Conservation (phyloP, 768 basidiomycete species). For the Kwoniella bestiolae region DNA sequence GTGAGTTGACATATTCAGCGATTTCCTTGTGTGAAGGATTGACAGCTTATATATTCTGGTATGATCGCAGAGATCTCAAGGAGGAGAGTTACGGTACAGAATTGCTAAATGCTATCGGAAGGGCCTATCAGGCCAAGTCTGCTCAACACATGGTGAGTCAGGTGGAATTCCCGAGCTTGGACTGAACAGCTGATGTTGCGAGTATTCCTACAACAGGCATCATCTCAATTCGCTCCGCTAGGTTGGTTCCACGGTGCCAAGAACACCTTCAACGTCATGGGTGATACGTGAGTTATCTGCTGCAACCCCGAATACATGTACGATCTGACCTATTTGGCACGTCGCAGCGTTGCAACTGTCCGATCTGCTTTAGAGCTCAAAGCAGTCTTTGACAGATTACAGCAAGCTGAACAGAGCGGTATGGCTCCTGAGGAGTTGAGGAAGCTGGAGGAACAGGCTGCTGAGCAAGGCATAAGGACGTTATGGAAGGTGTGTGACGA, state of each 20-base stretch:
- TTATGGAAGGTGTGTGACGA: constrained; percentile 55
- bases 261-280: constrained; percentile 51
- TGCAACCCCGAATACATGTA: background rate
- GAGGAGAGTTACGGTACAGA: constrained; percentile 58
- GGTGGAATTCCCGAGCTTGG: background rate
- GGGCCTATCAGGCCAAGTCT: constrained; percentile 54
- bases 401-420: constrained; percentile 56
- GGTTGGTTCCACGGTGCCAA: constrained; percentile 58
- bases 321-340: background rate
- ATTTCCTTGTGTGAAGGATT: too few species aligned
- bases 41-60: too few species aligned
- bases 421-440: constrained; percentile 53
- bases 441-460: constrained; percentile 58
- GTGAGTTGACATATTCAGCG: too few species aligned
- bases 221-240: constrained; percentile 54
- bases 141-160: constrained; percentile 41
- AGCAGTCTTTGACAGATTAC: constrained; percentile 57
- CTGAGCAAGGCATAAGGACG: constrained; percentile 56
- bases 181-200: background rate
- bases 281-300: constrained; percentile 50
- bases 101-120: constrained; percentile 55
- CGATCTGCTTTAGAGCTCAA: constrained; percentile 58
- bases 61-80: constrained; percentile 43
- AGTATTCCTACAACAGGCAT: constrained; percentile 35
- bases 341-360: constrained; percentile 51